Conservation (phyloP, 2,329 filamentous ascomycete species). For the Gnomoniopsis smithogilvyi region DNA sequence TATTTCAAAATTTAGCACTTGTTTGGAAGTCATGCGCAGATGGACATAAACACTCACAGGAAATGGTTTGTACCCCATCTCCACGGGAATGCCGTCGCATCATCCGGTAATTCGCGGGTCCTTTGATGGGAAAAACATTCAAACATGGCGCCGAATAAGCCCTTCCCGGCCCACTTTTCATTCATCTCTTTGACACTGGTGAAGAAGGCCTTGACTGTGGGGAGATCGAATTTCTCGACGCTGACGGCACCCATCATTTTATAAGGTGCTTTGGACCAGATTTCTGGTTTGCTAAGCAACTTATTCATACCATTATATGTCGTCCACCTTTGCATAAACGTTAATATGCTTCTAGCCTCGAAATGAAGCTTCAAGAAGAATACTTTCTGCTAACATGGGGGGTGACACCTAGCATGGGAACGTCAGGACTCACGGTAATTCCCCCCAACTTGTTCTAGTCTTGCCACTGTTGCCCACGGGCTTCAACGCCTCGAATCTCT, state of each 20-base stretch:
- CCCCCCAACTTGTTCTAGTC: not conserved
- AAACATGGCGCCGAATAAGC: conserved; percentile 1
- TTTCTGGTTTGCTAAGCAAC: not conserved
- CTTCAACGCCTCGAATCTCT: not conserved
- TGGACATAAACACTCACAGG: not conserved
- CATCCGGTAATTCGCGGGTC: not conserved
- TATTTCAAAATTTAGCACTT: not conserved
- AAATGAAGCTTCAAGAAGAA: too few species aligned
- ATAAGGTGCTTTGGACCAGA: not conserved
- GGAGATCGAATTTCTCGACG: not conserved
- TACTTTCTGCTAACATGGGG: too few species aligned
- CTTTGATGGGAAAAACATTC: not conserved
- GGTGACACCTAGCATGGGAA: too few species aligned
- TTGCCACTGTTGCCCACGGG: not conserved
- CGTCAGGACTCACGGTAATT: not conserved
- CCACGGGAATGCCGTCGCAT: conserved; percentile 1
- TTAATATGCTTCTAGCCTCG: too few species aligned
- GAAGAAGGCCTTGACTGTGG: not conserved
- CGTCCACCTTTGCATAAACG: not conserved
- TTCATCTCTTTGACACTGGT: conserved; percentile 1
- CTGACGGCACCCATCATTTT: conserved; percentile 4
- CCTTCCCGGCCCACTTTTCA: conserved; percentile 3
- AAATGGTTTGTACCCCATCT: conserved; percentile 1
- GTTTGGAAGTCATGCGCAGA: not conserved
- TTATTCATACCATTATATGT: conserved; percentile 3